Evolutionary conservation across 768 basidiomycete species (phyloP), one percentile per base, ranked within the genome.

Genomic region (Tricholomella constricta): DNA sequence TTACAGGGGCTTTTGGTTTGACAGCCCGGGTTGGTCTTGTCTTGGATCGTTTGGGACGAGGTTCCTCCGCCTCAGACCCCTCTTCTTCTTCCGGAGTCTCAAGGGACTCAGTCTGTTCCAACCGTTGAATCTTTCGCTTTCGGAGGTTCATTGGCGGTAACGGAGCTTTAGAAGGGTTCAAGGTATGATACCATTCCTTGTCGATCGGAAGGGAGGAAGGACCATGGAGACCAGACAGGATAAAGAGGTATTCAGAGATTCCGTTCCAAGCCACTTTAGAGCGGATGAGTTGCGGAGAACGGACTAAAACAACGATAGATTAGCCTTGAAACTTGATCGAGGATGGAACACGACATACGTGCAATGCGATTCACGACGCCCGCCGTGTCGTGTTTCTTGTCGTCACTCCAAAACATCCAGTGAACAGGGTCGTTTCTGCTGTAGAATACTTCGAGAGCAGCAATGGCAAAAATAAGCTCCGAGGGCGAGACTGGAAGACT

Each of bases 381-480:
- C 14, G 82, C 82, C 15, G 82, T 84, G 20, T 65, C 65, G 51
- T 62, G 65, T 62, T 78, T 79, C 60, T 74, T 71, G 43, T 74
- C 76, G 55, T 72, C 74, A 41, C 74, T 77, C 86, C 86, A 88
- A 63, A 88, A 80, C n/a, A 82, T 67, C 79, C 81, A 82, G 60
- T 86, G 84, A 6, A 77, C 80, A 12, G 78, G 78, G 64, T 85
- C 78, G 26, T 74, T 71, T 14, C 78, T 79, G 43, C 73, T 71
- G 59, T 81, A 77, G 58, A 85, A 78, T 11, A 86, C 79, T 9
- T 78, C 76, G 54, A 88, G 78, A 2, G 85, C 86, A 4, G 79
- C 81, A 47, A 88, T 79, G 23, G 78, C 76, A 54, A 83, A 77
- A 51, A 85, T 65, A 51, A 75, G 62, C 51, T 78, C 68, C 36